phyloP scores from a whole-genome alignment of 176 grass and related monocot species.

The Avena eriantha region DNA sequence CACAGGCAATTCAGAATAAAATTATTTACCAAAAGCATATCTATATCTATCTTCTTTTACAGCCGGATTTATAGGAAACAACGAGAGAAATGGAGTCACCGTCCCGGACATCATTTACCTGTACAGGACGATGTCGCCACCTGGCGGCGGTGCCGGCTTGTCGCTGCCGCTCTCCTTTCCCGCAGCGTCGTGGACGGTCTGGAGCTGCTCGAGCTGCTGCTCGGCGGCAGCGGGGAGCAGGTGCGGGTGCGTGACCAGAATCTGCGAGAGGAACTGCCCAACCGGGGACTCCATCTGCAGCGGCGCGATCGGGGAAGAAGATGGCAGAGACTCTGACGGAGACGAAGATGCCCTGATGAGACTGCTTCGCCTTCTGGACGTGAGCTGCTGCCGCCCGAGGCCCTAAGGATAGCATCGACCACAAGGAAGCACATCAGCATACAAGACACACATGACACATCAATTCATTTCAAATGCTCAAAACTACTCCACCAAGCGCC shows the following conservation, averaged over 20 bases:
- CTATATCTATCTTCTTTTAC: constrained; percentile 1
- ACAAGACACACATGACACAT: not conserved
- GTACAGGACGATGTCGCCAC: constrained; percentile 85
- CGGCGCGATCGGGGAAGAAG: constrained; percentile 79
- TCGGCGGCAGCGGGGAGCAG: constrained; percentile 85
- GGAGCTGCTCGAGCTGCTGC: constrained; percentile 94
- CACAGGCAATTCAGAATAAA: not conserved
- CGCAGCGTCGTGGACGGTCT: constrained; percentile 62
- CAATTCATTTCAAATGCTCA: constrained; percentile 23
- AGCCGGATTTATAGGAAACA: constrained; percentile 8
- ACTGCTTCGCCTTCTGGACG: constrained; percentile 47
- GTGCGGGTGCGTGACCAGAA: constrained; percentile 87
- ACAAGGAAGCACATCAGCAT: not conserved
- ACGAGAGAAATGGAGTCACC: constrained; percentile 10
- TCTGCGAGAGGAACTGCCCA: constrained; percentile 90
- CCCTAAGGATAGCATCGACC: constrained; percentile 48
- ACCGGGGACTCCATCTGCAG: constrained; percentile 86
- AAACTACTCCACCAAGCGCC: not conserved
- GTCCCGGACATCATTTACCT: constrained; percentile 55
- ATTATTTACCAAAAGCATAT: constrained; percentile 24
- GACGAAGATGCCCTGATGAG: constrained; percentile 59
- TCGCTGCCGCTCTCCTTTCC: constrained; percentile 52
- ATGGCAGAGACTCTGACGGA: constrained; percentile 41
- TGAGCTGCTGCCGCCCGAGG: constrained; percentile 52
- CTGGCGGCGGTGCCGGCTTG: constrained; percentile 55